Evolutionary conservation across 2,329 filamentous ascomycete genomes (phyloP).

Genomic region (Chrysoporthe deuterocubensis): DNA sequence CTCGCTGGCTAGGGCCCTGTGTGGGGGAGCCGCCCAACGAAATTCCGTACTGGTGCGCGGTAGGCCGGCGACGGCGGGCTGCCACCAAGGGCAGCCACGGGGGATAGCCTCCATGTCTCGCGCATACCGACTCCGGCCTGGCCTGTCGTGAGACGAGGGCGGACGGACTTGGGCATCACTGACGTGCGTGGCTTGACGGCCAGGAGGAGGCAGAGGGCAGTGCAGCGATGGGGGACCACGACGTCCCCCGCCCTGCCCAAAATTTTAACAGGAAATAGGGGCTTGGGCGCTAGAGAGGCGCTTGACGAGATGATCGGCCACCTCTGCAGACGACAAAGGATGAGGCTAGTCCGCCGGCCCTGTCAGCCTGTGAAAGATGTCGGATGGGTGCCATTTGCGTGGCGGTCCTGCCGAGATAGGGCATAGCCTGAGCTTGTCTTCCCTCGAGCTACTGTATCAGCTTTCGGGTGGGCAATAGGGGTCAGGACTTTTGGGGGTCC

Average conservation of each 20-base stretch:
- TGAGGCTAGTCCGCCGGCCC: not conserved
- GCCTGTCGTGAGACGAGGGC: not conserved
- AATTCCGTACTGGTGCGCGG: too few species aligned
- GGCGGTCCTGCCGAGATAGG: not conserved
- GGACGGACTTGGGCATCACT: not conserved
- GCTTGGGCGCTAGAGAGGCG: not conserved
- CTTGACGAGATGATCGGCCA: conserved; percentile 5
- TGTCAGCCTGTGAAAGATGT: not conserved
- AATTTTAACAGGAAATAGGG: conserved; percentile 3
- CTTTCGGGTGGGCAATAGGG: conserved; percentile 13
- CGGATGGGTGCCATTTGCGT: not conserved
- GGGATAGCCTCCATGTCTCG: not conserved
- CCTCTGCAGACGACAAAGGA: conserved; percentile 3
- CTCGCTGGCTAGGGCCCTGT: too few species aligned
- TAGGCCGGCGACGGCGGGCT: too few species aligned
- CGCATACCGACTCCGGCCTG: not conserved
- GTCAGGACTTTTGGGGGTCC: not conserved
- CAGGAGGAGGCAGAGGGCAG: not conserved
- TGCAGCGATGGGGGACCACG: not conserved
- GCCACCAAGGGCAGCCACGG: not conserved
- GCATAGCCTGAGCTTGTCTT: not conserved
- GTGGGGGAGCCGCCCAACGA: too few species aligned
- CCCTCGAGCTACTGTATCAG: conserved; percentile 18
- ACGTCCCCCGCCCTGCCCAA: not conserved
- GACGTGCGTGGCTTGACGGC: conserved; percentile 10